A percentile compares a stretch with the other conserved stretches of the same genome.
These are phyloP conservation scores for Trichoderma sp. DNA, from an alignment of 2,329 filamentous ascomycete genomes.

Conservation along the genomic window DNA sequence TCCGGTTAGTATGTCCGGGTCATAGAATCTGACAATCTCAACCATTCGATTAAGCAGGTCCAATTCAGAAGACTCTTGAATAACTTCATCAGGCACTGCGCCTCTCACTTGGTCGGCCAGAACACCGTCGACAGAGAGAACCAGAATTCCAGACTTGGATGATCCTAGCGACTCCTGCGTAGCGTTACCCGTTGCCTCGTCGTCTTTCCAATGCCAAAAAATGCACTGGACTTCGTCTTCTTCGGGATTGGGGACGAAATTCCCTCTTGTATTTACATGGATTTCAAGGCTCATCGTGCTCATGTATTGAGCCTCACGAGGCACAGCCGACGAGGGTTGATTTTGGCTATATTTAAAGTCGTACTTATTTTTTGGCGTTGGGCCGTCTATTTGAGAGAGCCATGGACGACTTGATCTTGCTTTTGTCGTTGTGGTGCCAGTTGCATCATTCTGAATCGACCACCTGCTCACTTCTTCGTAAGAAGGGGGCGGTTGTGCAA, in stretches of 20 bases:
- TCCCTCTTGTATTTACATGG: slow-evolving; percentile 82
- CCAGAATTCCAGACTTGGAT: slow-evolving; percentile 65
- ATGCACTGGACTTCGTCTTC: slow-evolving; percentile 84
- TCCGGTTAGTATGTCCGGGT: slow-evolving; percentile 90
- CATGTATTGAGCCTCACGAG: slow-evolving; percentile 90
- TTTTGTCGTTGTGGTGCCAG: not conserved
- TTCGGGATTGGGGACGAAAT: slow-evolving; percentile 81
- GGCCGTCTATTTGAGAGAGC: slow-evolving; percentile 82
- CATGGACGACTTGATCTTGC: slow-evolving; percentile 28
- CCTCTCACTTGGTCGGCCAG: slow-evolving; percentile 60
- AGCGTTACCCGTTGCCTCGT: slow-evolving; percentile 49
- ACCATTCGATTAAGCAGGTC: slow-evolving; percentile 83
- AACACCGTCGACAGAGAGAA: slow-evolving; percentile 61
- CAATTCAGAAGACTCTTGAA: slow-evolving; percentile 74
- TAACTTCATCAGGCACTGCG: slow-evolving; percentile 60
- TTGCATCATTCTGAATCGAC: slow-evolving; percentile 31
- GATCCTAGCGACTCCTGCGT: slow-evolving; percentile 42
- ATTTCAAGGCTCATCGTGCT: slow-evolving; percentile 92
- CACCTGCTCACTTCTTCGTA: slow-evolving; percentile 67
- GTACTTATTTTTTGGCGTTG: slow-evolving; percentile 77
- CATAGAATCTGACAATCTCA: slow-evolving; percentile 75
- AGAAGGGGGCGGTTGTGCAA: slow-evolving; percentile 67
- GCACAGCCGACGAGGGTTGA: slow-evolving; percentile 67
- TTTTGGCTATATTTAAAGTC: slow-evolving; percentile 85
- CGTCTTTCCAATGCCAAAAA: slow-evolving; percentile 85